Evolutionary conservation across 2,329 filamentous ascomycete species (phyloP).

Genomic region (Neoscytalidium dimidiatum): DNA sequence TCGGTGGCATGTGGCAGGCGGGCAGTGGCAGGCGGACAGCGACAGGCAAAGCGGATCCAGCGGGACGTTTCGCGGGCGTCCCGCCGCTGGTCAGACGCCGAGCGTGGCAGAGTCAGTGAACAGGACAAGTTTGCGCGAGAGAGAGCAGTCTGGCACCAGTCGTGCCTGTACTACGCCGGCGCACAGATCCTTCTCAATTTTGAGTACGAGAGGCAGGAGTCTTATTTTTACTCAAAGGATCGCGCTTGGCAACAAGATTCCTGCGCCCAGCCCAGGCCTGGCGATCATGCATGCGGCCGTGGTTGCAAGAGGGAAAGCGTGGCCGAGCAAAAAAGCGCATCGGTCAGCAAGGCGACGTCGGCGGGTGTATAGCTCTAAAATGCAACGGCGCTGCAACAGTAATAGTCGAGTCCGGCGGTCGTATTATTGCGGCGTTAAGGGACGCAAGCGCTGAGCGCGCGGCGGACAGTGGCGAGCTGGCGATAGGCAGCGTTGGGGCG

Average conservation of each 20-base stretch:
- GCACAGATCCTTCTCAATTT: neutral
- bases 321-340: neutral
- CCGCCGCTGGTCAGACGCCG: too few species aligned
- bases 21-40: too few species aligned
- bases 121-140: too few species aligned
- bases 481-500: neutral
- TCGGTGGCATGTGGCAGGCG: too few species aligned
- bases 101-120: too few species aligned
- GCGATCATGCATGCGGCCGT: neutral
- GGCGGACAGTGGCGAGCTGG: neutral
- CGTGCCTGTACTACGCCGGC: too few species aligned
- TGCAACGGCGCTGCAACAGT: neutral
- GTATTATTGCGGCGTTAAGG: neutral
- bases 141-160: too few species aligned
- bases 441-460: neutral
- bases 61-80: too few species aligned
- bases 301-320: neutral
- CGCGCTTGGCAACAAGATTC: neutral
- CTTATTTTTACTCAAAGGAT: too few species aligned
- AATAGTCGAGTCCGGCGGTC: too few species aligned
- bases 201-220: neutral
- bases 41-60: too few species aligned
- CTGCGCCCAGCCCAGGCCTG: too few species aligned
- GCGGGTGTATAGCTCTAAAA: neutral
- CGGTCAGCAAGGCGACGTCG: neutral